A percentile compares a stretch with the other conserved stretches of the same genome.
Evolutionary conservation across 805 yeast genomes (phyloP).

Genomic region (Lipomyces sp.): DNA sequence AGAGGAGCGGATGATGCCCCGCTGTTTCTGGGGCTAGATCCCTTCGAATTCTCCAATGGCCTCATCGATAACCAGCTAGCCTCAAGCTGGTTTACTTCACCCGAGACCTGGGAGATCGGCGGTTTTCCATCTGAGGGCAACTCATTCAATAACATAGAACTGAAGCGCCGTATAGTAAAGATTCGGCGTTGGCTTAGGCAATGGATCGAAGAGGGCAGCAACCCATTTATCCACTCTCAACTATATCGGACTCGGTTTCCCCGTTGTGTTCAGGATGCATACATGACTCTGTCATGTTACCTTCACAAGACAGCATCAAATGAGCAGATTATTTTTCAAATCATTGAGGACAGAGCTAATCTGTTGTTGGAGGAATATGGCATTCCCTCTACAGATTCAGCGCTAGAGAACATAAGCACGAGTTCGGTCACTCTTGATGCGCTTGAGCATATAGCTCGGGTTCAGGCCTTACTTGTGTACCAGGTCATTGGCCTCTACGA

Average conservation of each 20-base stretch:
- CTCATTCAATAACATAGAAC: constrained; percentile 1
- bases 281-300: constrained; percentile 5
- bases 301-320: constrained; percentile 7
- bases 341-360: constrained; percentile 5
- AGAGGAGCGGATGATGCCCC: neutral
- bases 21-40: constrained; percentile 5
- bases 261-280: constrained; percentile 6
- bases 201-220: constrained; percentile 6
- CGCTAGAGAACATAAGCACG: constrained; percentile 8
- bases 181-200: neutral
- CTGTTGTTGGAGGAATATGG: neutral
- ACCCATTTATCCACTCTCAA: constrained; percentile 3
- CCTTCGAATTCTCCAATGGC: neutral
- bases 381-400: neutral
- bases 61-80: constrained; percentile 2
- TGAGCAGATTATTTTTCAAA: constrained; percentile 5
- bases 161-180: constrained; percentile 1
- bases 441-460: constrained; percentile 6
- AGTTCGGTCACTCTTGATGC: constrained; percentile 7
- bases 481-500: constrained; percentile 2
- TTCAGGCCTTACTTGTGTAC: constrained; percentile 5
- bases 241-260: constrained; percentile 7
- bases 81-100: constrained; percentile 6
- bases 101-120: neutral
- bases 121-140: neutral